Percentiles rank a stretch among this genome's conserved stretches.
Conservation (phyloP, 768 basidiomycete genomes). For the Suillus cothurnatus region DNA sequence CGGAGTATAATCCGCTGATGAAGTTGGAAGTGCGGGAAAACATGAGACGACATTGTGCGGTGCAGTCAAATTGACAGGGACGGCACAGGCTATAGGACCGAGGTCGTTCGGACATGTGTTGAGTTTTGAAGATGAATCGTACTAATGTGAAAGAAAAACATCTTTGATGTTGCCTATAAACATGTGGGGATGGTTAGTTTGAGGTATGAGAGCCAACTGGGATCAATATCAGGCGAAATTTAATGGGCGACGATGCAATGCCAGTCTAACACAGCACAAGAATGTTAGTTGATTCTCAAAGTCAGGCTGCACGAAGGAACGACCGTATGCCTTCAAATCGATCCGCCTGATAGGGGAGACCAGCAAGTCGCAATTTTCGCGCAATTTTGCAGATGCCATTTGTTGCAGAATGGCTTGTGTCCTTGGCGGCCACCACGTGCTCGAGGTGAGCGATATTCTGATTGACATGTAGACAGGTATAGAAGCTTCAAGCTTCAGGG, state of each 20-base stretch:
- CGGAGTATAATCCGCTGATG: neutral
- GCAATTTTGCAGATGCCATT: neutral
- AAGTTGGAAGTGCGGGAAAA: neutral
- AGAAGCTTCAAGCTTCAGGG: conserved; percentile 3
- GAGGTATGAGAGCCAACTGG: neutral
- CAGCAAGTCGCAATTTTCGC: neutral
- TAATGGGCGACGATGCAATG: neutral
- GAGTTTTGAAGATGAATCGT: neutral
- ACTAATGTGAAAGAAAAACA: neutral
- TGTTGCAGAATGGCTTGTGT: neutral
- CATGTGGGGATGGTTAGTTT: neutral
- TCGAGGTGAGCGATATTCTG: neutral
- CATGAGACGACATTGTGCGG: neutral
- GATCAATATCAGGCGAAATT: neutral
- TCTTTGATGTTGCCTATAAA: neutral
- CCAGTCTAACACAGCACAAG: neutral
- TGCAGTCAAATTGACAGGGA: neutral
- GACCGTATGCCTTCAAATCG: neutral
- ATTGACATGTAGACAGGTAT: neutral
- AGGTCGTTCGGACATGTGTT: neutral
- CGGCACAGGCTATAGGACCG: neutral
- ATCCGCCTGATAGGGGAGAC: neutral
- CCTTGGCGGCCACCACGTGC: neutral
- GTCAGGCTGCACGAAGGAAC: neutral
- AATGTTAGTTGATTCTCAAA: neutral